Conservation (phyloP, 768 basidiomycete genomes). For the Suillus occidentalis region DNA sequence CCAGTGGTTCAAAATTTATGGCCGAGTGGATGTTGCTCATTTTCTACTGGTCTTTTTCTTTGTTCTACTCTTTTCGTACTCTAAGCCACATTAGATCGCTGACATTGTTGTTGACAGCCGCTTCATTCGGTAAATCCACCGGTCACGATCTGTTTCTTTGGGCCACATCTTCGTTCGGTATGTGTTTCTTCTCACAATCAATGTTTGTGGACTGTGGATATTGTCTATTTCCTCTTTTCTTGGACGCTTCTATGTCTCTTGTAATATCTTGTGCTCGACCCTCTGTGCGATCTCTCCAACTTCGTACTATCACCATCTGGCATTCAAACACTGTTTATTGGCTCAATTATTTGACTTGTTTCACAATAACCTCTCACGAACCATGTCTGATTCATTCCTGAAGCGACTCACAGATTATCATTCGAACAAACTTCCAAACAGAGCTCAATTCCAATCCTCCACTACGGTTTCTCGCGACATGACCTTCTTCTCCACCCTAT, state of each 20-base stretch:
- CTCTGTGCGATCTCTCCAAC: neutral
- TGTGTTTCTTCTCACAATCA: conserved; percentile 27
- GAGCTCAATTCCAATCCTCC: conserved; percentile 30
- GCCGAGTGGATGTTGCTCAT: neutral
- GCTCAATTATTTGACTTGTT: conserved; percentile 21
- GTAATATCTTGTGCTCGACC: neutral
- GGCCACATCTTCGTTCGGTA: conserved; percentile 27
- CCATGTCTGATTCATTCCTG: conserved; percentile 36
- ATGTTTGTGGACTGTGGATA: conserved; percentile 4
- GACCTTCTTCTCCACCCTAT: conserved; percentile 49
- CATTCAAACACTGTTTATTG: conserved; percentile 19
- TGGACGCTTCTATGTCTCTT: neutral
- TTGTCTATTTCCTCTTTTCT: conserved; percentile 9
- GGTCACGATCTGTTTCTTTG: conserved; percentile 24
- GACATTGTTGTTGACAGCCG: conserved; percentile 23
- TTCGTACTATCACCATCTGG: conserved; percentile 16
- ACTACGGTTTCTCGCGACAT: conserved; percentile 41
- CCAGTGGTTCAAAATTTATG: conserved; percentile 25
- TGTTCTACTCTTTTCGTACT: conserved; percentile 19
- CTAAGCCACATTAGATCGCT: conserved; percentile 15
- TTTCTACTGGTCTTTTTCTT: conserved; percentile 2
- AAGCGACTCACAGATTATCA: conserved; percentile 40
- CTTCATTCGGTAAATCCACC: conserved; percentile 17
- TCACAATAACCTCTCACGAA: conserved; percentile 17
- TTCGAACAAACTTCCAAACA: conserved; percentile 49